Base-by-base conservation (phyloP, 345 rosid genomes). In the Citrus sp. region DNA sequence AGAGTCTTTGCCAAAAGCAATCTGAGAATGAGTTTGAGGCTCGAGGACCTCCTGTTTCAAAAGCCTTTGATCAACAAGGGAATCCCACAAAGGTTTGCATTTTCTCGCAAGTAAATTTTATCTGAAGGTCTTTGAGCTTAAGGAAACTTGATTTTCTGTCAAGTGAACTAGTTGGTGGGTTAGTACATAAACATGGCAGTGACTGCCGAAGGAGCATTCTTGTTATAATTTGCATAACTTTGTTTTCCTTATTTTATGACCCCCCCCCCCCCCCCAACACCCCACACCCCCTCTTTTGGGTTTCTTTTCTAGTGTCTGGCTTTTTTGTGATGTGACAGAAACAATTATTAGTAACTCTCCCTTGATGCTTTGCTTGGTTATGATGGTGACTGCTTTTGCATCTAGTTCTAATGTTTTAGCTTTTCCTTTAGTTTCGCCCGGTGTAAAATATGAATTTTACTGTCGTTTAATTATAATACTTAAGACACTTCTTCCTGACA, bases 1-100 rank as follows among this genome's bases (percentile, higher is more conserved):
- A 87, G 82, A 85, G 79, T 80, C 93, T 95, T 80, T 83, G 79
- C 67, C 74, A 90, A 72, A 95, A 88, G 94, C 99, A 95, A 87
- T 78, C 87, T 75, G 92, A 86, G 82, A 86, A 78, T 66, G 98
- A 91, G 84, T 85, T 91, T 80, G 98, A 93, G 86, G 89, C 91
- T 82, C 91, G 96, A 76, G 99, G 99, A 67, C 99, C 99, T 87
- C 98, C 99, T 66, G 90, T 84, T 83, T 89, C 92, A 19, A 95
- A 95, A 88, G 96, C 97, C 62, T 93, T 93, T 88, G 96, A 93
- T 86, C 86, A 78, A 25, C 88, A 91, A 70, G 99, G 99, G 84
- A 91, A 87, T 80, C 95, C 96, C 70, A 92, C 99, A 21, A 95
- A 95, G 99, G 99, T 95, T 84, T 76, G 77, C 16, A 71, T 70